Base-by-base conservation (phyloP, 352 stramenopile species). In the Pythium monospermum region DNA sequence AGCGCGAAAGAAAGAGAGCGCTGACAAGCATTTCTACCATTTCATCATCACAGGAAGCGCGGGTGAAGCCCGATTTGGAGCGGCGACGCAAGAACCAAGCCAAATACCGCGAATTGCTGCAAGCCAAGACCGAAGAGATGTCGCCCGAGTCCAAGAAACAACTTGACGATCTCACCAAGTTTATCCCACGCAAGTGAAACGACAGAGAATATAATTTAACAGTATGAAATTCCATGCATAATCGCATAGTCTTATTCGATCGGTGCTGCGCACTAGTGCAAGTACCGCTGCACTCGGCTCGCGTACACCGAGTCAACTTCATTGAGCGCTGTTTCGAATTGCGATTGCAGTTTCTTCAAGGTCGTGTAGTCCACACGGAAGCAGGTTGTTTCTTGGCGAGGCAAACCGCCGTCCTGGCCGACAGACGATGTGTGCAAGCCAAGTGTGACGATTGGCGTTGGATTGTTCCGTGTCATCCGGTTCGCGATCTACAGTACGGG, bases 131-230 rank as follows among this genome's bases (percentile, higher is more conserved):
- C 21, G 49, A 61, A 11, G 66, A 52, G 7, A 71, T 73, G 13
- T 82, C 76, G 2, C 67, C 67, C 3, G 81, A 89, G 35, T 74
- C 70, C 10, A 82, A 91, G 65, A 68, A 85, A 59, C 76, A 90
- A 52, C 50, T 91, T 45, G 76, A 91, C 21, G 68, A 90, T 36
- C 68, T 92, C 53, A 94, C 83, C n/a, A 66, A 70, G 50, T 88
- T 90, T 51, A 68, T 49, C 22, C 33, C 27, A 26, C 55, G 22
- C 50, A 66, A 54, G 45, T 56, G 33, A 53, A 32, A 11, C 28
- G 3, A 36, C 22, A 25, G 21, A 22, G 18, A 10, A 45, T 21
- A 41, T 57, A 57, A 57, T 49, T 57, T 57, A 57, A 57, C 35
- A n/a, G 12, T 26, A 10, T 13, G 6, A 27, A 8, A 3, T 12